These are phyloP conservation scores for Pisolithus thermaeus DNA, from an alignment of 1,284 basidiomycete genomes.

Conservation along the genomic window DNA sequence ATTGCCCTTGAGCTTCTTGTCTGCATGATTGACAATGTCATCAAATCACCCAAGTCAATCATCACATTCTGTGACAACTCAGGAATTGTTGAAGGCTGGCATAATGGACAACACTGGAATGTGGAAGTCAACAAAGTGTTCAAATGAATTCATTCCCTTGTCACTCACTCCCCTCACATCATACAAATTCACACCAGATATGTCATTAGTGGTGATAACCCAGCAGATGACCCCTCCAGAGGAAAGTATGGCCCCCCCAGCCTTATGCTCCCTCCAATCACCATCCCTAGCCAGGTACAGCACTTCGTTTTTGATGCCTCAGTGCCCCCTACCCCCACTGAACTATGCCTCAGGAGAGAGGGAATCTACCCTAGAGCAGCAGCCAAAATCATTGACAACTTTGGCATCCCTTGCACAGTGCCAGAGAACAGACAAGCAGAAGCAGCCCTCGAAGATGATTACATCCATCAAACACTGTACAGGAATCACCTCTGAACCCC, in stretches of 20 bases:
- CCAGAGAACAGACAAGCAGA: neutral
- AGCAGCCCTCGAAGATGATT: neutral
- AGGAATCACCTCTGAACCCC: neutral
- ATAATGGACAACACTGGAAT: no score
- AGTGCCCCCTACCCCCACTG: neutral
- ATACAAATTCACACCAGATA: no score
- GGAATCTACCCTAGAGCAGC: neutral
- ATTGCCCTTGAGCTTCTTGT: no score
- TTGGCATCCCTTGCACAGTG: neutral
- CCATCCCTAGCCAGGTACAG: neutral
- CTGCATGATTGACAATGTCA: neutral
- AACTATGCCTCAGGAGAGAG: neutral
- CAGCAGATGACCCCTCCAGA: conserved; percentile 18
- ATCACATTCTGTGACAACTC: neutral
- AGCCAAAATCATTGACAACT: no score
- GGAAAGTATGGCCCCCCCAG: conserved; percentile 10
- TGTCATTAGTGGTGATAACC: conserved; percentile 17
- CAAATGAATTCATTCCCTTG: no score
- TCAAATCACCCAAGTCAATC: neutral
- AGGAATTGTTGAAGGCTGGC: neutral
- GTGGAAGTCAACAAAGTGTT: no score
- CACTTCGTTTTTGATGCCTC: conserved; percentile 9
- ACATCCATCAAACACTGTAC: neutral
- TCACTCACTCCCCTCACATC: no score
- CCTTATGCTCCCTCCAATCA: neutral